These are phyloP conservation scores for Cryphonectria parasitica DNA, from an alignment of 2,329 filamentous ascomycete species.

Conservation along the genomic window DNA sequence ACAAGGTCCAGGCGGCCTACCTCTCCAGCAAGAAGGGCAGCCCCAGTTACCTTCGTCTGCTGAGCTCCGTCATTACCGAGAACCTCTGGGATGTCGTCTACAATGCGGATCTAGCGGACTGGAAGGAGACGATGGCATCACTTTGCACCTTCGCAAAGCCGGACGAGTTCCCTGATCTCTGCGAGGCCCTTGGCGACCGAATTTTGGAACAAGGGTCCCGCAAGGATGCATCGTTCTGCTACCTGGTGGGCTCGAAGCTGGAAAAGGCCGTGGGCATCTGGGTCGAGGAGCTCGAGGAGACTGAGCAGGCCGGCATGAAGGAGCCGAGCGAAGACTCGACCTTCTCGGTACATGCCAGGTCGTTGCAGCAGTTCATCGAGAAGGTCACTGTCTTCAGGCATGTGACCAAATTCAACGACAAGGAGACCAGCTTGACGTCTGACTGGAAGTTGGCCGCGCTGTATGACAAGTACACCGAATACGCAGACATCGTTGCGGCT, in stretches of 20 bases:
- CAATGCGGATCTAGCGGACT: slow-evolving; percentile 89
- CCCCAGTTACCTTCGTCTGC: slow-evolving; percentile 88
- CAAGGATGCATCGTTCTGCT: slow-evolving; percentile 96
- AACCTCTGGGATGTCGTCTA: slow-evolving; percentile 98
- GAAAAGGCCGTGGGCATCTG: slow-evolving; percentile 97
- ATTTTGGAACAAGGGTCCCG: slow-evolving; percentile 77
- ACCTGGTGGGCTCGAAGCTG: slow-evolving; percentile 90
- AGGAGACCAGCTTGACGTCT: slow-evolving; percentile 69
- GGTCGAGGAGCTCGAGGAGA: slow-evolving; percentile 86
- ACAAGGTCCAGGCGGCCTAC: slow-evolving; percentile 92
- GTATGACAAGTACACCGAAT: slow-evolving; percentile 96
- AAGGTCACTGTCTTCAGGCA: slow-evolving; percentile 97
- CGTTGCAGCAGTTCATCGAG: slow-evolving; percentile 92
- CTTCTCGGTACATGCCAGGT: slow-evolving; percentile 89
- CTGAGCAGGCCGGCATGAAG: slow-evolving; percentile 75
- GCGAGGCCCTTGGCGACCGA: slow-evolving; percentile 90
- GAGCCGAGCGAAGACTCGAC: slow-evolving; percentile 73
- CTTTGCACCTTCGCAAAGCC: slow-evolving; percentile 94
- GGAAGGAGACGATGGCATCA: slow-evolving; percentile 97
- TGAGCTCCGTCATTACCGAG: slow-evolving; percentile 91
- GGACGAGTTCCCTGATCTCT: slow-evolving; percentile 90
- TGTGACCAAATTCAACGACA: slow-evolving; percentile 88
- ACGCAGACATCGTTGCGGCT: slow-evolving; percentile 90
- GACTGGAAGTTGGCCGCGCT: slow-evolving; percentile 88
- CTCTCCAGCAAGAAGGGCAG: slow-evolving; percentile 79